Evolutionary conservation across 1,284 basidiomycete genomes (phyloP), one percentile per base, ranked within the genome.

Genomic region (Heliocybe sulcata): DNA sequence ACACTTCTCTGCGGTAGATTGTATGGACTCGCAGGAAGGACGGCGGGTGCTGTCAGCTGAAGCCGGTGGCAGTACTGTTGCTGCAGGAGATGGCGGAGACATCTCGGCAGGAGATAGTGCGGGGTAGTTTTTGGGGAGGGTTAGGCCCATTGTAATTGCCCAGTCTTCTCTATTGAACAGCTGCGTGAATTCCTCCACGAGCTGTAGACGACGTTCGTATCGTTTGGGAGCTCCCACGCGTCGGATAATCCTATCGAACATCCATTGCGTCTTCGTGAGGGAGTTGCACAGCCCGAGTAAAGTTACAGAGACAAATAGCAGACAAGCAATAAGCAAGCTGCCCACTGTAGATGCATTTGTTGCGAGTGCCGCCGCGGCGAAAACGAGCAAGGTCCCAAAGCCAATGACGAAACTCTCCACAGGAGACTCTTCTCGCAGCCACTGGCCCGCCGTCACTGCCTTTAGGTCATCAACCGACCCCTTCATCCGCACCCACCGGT

Each of bases 401-500:
- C 22, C n/a, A 8, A 29, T 10, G 10, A n/a, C 10, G n/a, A 50
- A 50, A 10, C 48, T 29, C 26, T 50, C 48, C 10, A 50, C 48
- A n/a, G 48, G 4, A 4, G 48, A 20, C 26, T 9, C 6, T 25
- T 50, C 48, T 10, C 48, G 20, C 20, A 50, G 26, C 48, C 48
- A 50, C 26, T 50, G 48, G 10, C 48, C 48, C 25, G 20, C 55
- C 20, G 25, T 52, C 9, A 29, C 48, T 47, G 52, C 45, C 50
- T 59, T 57, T 14, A 59, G 20, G 33, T 59, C 57, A 49, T 55
- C 42, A 8, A 55, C 49, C n/a, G 20, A 20, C 12, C 57, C 57
- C 6, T 38, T 31, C 51, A 59, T 51, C 12, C 58, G 48, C 4
- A 57, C 31, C 58, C 56, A 57, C 14, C 56, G 53, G 25, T 59